Conservation (phyloP, 75 land plant genomes). For the Pinus albicaulis region DNA sequence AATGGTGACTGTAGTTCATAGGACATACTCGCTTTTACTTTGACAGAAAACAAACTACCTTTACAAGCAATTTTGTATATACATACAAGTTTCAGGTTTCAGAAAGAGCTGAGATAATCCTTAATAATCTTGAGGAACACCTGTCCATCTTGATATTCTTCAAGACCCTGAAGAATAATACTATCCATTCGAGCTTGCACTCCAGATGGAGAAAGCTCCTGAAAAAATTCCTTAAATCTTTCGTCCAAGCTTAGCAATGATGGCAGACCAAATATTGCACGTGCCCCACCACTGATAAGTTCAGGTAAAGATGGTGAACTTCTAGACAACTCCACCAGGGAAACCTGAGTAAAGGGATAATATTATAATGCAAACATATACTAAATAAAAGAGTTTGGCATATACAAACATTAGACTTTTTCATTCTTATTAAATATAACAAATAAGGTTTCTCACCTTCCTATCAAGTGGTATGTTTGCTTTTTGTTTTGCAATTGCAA, state of each 20-base stretch:
- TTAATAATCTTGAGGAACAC: conserved; percentile 47
- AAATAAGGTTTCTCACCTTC: conserved; percentile 35
- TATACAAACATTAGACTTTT: background rate
- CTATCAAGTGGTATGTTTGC: conserved; percentile 77
- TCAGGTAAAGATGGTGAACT: conserved; percentile 59
- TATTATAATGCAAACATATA: conserved; percentile 6
- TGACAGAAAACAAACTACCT: no score
- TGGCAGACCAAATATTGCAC: conserved; percentile 23
- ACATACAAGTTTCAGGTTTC: no score
- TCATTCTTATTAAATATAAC: background rate
- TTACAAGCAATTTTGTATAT: no score
- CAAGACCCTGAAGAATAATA: conserved; percentile 63
- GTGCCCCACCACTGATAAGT: conserved; percentile 57
- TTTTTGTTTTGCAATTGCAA: conserved; percentile 92
- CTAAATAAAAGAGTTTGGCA: background rate
- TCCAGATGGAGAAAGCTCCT: conserved; percentile 48
- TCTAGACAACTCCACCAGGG: conserved; percentile 82
- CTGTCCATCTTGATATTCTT: conserved; percentile 20
- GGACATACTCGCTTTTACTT: no score
- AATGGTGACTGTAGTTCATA: no score
- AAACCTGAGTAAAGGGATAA: conserved; percentile 47
- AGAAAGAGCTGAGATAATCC: conserved; percentile 18
- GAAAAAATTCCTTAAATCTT: conserved; percentile 45
- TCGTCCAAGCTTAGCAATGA: conserved; percentile 27
- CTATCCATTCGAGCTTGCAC: conserved; percentile 91